phyloP scores from a whole-genome alignment of 331 rosid genomes.

The Quercus phellos region DNA sequence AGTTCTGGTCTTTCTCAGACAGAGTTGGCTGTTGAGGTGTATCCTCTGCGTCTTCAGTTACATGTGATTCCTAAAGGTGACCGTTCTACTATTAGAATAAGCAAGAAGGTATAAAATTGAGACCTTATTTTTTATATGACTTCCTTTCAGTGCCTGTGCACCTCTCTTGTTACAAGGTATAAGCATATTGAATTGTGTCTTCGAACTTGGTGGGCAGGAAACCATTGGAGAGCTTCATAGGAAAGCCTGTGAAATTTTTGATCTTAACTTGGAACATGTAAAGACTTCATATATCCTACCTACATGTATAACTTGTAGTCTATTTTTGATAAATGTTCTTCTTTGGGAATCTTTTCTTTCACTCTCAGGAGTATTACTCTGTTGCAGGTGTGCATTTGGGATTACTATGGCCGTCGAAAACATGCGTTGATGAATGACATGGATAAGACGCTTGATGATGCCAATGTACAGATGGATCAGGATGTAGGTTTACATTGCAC shows the following conservation, averaged over 20 bases:
- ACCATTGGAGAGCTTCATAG: constrained; percentile 88
- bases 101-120: constrained; percentile 78
- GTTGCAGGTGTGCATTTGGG: constrained; percentile 86
- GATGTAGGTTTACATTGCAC: constrained; percentile 55
- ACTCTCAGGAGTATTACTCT: constrained; percentile 5
- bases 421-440: constrained; percentile 93
- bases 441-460: constrained; percentile 96
- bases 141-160: neutral
- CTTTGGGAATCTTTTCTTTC: constrained; percentile 10
- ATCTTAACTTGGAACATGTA: constrained; percentile 84
- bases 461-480: constrained; percentile 96
- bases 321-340: neutral
- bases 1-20: constrained; percentile 84
- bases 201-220: constrained; percentile 66
- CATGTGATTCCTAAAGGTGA: constrained; percentile 76
- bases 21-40: constrained; percentile 91
- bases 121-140: constrained; percentile 16
- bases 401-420: constrained; percentile 74
- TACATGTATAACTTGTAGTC: neutral
- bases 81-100: constrained; percentile 67
- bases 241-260: constrained; percentile 85
- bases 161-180: neutral
- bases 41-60: constrained; percentile 90
- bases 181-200: constrained; percentile 16
- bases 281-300: constrained; percentile 23